Conservation (phyloP, 495 filamentous ascomycete species). For the Cairneyella variabilis region DNA sequence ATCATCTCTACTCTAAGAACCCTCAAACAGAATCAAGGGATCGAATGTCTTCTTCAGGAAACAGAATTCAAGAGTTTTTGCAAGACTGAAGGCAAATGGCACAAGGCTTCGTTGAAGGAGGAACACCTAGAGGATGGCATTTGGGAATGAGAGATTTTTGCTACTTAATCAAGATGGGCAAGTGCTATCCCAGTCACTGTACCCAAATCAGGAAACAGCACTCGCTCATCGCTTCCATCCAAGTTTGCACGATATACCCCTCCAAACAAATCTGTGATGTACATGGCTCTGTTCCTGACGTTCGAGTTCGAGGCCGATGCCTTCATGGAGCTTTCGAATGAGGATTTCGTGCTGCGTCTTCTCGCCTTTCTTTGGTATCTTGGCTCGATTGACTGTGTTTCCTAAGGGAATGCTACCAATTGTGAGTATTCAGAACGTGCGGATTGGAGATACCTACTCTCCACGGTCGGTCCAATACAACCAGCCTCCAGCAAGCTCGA, state of each 20-base stretch:
- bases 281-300: slow-evolving; percentile 33
- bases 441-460: slow-evolving; percentile 43
- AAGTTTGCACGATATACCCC: slow-evolving; percentile 41
- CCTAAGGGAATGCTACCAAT: slow-evolving; percentile 1
- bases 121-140: too few relatives aligned
- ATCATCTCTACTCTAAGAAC: too few relatives aligned
- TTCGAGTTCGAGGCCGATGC: slow-evolving; percentile 46
- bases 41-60: too few relatives aligned
- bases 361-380: slow-evolving; percentile 18
- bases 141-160: too few relatives aligned
- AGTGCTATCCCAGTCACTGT: slow-evolving; percentile 12
- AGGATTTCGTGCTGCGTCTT: slow-evolving; percentile 30
- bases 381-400: slow-evolving; percentile 11
- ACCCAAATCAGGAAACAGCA: slow-evolving; percentile 21
- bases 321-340: slow-evolving; percentile 43
- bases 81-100: too few relatives aligned
- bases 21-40: too few relatives aligned
- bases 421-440: slow-evolving; percentile 30
- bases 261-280: slow-evolving; percentile 43
- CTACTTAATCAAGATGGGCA: not conserved
- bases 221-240: slow-evolving; percentile 37
- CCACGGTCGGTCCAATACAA: slow-evolving; percentile 57
- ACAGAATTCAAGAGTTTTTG: too few relatives aligned
- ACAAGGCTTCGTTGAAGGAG: too few relatives aligned
- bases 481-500: slow-evolving; percentile 34